A percentile compares a stretch with the other conserved stretches of the same genome.
phyloP scores from a whole-genome alignment of 2,329 filamentous ascomycete genomes.

The Amylocarpus encephaloides region DNA sequence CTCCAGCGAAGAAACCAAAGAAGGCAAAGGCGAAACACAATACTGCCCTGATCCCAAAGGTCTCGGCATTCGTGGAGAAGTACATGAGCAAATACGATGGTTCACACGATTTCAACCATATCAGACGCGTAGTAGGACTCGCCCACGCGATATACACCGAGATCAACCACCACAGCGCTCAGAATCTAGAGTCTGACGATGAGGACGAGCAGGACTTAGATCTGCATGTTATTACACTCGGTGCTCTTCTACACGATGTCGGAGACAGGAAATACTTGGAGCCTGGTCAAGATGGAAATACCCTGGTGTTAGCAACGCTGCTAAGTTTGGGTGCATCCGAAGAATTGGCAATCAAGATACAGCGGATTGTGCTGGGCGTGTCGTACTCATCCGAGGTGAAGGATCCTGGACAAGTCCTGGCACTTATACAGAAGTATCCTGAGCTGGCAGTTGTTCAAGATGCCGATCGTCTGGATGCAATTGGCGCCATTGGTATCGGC shows the following conservation, averaged over 20 bases:
- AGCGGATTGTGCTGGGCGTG: constrained; percentile 69
- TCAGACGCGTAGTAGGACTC: constrained; percentile 71
- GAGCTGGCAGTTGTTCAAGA: constrained; percentile 87
- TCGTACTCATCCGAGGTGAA: constrained; percentile 72
- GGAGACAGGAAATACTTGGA: constrained; percentile 53
- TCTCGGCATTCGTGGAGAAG: constrained; percentile 57
- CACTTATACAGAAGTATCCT: constrained; percentile 56
- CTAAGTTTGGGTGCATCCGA: constrained; percentile 51
- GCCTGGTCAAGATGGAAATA: constrained; percentile 49
- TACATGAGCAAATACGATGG: constrained; percentile 77
- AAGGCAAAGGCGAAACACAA: constrained; percentile 19
- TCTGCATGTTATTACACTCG: constrained; percentile 47
- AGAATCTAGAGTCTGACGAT: constrained; percentile 10
- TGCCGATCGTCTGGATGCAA: constrained; percentile 86
- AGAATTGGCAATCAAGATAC: constrained; percentile 59
- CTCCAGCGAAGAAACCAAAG: constrained; percentile 15
- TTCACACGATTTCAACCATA: constrained; percentile 84
- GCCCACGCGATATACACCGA: constrained; percentile 40
- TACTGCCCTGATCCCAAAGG: constrained; percentile 38
- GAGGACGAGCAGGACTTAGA: constrained; percentile 44
- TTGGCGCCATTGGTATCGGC: constrained; percentile 81
- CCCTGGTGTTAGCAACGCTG: constrained; percentile 52
- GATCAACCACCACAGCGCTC: constrained; percentile 17
- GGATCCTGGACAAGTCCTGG: constrained; percentile 52
- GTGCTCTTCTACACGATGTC: constrained; percentile 80